These are phyloP conservation scores for Paraurostyla sp. DNA, from an alignment of 73 alveolate species.

Conservation along the genomic window DNA sequence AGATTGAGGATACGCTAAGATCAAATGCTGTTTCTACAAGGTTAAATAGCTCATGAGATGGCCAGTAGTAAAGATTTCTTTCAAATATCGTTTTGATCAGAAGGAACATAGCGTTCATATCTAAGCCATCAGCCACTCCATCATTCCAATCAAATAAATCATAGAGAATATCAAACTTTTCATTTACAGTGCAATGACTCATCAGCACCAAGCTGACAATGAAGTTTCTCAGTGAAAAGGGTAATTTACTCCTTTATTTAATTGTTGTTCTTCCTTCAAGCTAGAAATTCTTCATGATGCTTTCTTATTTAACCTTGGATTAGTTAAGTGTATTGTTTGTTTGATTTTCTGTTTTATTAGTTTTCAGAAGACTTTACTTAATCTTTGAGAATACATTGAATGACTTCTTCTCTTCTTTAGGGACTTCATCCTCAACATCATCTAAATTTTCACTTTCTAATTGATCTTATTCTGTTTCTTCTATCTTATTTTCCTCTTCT, in stretches of 20 bases:
- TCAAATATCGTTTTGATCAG: slow-evolving; percentile 54
- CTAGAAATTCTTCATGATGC: background rate
- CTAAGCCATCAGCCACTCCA: slow-evolving; percentile 74
- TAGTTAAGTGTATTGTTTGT: background rate
- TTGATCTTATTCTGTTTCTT: background rate
- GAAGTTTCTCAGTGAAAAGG: slow-evolving; percentile 64
- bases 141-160: slow-evolving; percentile 78
- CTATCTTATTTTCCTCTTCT: slow-evolving; percentile 5
- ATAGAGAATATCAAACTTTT: slow-evolving; percentile 65
- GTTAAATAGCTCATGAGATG: slow-evolving; percentile 63
- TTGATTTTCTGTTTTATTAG: background rate
- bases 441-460: background rate
- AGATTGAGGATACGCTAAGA: slow-evolving; percentile 45
- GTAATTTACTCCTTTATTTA: background rate
- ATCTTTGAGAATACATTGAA: slow-evolving; percentile 24
- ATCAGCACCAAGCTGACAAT: slow-evolving; percentile 52
- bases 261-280: slow-evolving; percentile 24
- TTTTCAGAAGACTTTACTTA: slow-evolving; percentile 1
- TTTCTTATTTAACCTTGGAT: background rate
- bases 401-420: background rate
- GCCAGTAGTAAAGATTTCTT: slow-evolving; percentile 70
- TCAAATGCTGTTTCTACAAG: slow-evolving; percentile 63
- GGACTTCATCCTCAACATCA: background rate
- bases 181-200: slow-evolving; percentile 56
- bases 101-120: slow-evolving; percentile 12